Conservation (phyloP, 2,329 filamentous ascomycete genomes). For the Colletotrichum filicis region DNA sequence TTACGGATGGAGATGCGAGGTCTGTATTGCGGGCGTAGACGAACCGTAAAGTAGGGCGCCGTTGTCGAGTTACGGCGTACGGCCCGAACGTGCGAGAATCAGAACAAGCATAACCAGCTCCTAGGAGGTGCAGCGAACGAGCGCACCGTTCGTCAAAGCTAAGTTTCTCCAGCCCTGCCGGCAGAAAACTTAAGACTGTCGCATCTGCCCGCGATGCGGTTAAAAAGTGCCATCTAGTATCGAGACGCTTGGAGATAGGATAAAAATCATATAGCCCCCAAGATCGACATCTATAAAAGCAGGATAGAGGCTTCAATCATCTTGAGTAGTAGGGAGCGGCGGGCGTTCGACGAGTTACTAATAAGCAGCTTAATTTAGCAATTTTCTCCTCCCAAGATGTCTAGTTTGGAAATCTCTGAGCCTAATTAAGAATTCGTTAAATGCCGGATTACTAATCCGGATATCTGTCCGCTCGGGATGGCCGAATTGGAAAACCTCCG, state of each 20-base stretch:
- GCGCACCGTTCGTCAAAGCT: not conserved
- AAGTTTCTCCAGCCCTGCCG: not conserved
- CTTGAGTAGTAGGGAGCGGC: not conserved
- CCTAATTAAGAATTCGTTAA: not conserved
- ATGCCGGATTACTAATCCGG: not conserved
- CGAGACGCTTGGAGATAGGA: slow-evolving; percentile 2
- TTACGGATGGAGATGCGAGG: not conserved
- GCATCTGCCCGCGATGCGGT: not conserved
- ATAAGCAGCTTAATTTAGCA: not conserved
- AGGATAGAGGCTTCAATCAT: not conserved
- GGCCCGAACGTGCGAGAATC: not conserved
- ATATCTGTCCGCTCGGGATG: not conserved
- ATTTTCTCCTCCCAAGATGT: too few relatives aligned
- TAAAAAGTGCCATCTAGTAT: not conserved
- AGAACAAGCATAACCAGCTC: not conserved
- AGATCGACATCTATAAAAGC: not conserved
- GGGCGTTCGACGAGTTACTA: not conserved
- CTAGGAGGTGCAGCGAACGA: not conserved
- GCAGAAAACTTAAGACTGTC: slow-evolving; percentile 6
- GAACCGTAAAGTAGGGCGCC: not conserved
- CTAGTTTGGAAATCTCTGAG: too few relatives aligned
- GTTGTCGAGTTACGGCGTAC: not conserved
- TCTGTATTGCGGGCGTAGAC: not conserved
- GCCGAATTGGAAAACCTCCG: not conserved
- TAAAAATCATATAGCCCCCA: not conserved